These are phyloP conservation scores for Rubia peregrina DNA, from an alignment of 305 asterid species.

Conservation along the genomic window DNA sequence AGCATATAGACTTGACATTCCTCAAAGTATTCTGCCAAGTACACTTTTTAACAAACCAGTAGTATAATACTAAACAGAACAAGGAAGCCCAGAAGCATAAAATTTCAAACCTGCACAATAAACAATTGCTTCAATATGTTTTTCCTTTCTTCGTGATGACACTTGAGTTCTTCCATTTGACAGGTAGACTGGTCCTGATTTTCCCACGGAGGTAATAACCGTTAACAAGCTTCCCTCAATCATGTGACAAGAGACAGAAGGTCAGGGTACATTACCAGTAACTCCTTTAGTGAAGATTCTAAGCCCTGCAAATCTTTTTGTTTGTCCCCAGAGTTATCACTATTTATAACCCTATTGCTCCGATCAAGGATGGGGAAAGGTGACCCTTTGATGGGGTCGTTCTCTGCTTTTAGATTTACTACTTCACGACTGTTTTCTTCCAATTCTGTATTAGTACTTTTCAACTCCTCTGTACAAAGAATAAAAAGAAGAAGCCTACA, in stretches of 20 bases:
- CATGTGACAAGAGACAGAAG: conserved; percentile 21
- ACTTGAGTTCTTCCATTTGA: conserved; percentile 61
- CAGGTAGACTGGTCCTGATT: conserved; percentile 63
- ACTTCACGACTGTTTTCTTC: conserved; percentile 70
- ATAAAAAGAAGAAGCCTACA: conserved; percentile 19
- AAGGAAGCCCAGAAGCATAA: neutral
- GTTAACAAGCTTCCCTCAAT: conserved; percentile 7
- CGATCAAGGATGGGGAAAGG: conserved; percentile 42
- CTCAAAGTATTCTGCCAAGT: conserved; percentile 67
- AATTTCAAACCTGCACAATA: conserved; percentile 58
- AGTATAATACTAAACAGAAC: conserved; percentile 16
- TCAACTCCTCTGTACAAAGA: conserved; percentile 66
- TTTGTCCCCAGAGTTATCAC: conserved; percentile 60
- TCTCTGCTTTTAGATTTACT: conserved; percentile 66
- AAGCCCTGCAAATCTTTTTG: conserved; percentile 69
- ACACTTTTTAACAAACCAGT: conserved; percentile 13
- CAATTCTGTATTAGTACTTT: conserved; percentile 54
- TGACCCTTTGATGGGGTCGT: conserved; percentile 53
- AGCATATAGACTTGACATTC: conserved; percentile 57
- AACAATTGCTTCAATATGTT: conserved; percentile 61
- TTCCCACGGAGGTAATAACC: conserved; percentile 12
- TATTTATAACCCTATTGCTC: conserved; percentile 43
- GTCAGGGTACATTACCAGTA: conserved; percentile 45
- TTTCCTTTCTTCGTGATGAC: conserved; percentile 77
- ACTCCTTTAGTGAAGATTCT: conserved; percentile 68